Base-by-base conservation (phyloP, 768 basidiomycete species). In the Piloderma croceum region DNA sequence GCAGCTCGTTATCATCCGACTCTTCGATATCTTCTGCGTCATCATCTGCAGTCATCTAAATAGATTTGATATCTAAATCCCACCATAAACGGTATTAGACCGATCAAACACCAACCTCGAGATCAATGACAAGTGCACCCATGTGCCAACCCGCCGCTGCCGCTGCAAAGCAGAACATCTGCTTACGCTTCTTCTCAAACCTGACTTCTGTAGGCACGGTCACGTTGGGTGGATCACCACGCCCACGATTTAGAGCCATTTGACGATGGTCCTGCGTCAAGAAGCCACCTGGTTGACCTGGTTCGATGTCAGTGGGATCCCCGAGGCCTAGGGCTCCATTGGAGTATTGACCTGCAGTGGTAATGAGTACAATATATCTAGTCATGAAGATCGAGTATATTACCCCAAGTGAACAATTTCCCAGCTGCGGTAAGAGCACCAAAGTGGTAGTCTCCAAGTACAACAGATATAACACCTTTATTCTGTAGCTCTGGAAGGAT, bases 71-170 rank as follows among this genome's bases (percentile, higher is more conserved):
- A 29, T 24, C 19, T 12, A 41, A 29, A 43, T 49, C 43, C 25
- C 13, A 20, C 11, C 31, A 29, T 17, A 11, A 9, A 27, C 42
- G 10, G 20, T 7, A 25, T 42, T 19, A 9, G 39, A 39, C 17
- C 25, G 10, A 3, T 44, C 37, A 22, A 12, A 36, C 21, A 53
- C 70, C 44, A 42, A 86, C 87, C 68, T 90, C 80, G 20, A 90
- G 66, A 56, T 90, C 87, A 29, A 94, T 81, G 3, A 89, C 87
- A 34, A 97, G 66, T 2, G 90, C 90, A 6, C 90, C 92, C 41
- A 76, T 85, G 52, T 97, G 93, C 92, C 91, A 94, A 7, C 93
- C 93, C 0, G 79, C 74, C 3, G 92, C 89, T 4, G 89, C 75
- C 5, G 82, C 79, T 1, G 75, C 75, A 49, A 94, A 86, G 50